Percentiles rank a stretch among this genome's conserved stretches.
phyloP scores from a whole-genome alignment of 352 stramenopile species.

The Phytophthora nicotianae region DNA sequence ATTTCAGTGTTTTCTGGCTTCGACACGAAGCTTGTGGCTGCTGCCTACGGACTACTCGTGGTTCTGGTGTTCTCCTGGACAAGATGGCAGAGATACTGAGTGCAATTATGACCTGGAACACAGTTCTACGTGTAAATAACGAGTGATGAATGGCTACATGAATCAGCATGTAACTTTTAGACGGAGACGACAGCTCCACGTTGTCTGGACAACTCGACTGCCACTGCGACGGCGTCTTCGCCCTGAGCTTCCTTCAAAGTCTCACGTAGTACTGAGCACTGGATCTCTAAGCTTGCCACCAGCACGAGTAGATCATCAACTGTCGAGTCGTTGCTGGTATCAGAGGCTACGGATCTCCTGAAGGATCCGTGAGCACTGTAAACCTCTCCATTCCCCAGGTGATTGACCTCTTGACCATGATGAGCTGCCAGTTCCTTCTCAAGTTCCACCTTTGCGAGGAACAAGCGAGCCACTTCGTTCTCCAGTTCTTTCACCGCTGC shows the following conservation, averaged over 20 bases:
- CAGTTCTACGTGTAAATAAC: slow-evolving; percentile 3
- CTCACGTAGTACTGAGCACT: slow-evolving; percentile 64
- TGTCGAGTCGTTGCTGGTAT: slow-evolving; percentile 31
- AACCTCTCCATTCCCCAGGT: slow-evolving; percentile 17
- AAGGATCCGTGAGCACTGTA: slow-evolving; percentile 17
- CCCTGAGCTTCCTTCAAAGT: slow-evolving; percentile 45
- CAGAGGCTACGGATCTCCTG: slow-evolving; percentile 11
- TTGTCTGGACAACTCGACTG: slow-evolving; percentile 35
- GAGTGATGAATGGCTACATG: neutral
- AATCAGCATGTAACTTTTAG: slow-evolving; percentile 17
- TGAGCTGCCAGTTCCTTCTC: slow-evolving; percentile 41
- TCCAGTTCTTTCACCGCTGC: slow-evolving; percentile 58
- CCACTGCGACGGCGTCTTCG: slow-evolving; percentile 44
- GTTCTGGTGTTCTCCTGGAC: slow-evolving; percentile 43
- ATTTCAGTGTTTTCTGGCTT: slow-evolving; percentile 78
- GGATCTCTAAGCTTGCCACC: slow-evolving; percentile 73
- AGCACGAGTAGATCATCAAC: slow-evolving; percentile 66
- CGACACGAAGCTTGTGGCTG: slow-evolving; percentile 56
- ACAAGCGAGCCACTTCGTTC: slow-evolving; percentile 58
- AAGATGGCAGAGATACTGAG: slow-evolving; percentile 43
- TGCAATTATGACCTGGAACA: neutral
- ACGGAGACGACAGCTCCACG: slow-evolving; percentile 41
- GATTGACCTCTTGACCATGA: neutral
- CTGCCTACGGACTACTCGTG: slow-evolving; percentile 60
- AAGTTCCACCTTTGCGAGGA: slow-evolving; percentile 59